Evolutionary conservation across 352 stramenopile genomes (phyloP), one percentile per base, ranked within the genome.

Genomic region (Phytophthora idaei): DNA sequence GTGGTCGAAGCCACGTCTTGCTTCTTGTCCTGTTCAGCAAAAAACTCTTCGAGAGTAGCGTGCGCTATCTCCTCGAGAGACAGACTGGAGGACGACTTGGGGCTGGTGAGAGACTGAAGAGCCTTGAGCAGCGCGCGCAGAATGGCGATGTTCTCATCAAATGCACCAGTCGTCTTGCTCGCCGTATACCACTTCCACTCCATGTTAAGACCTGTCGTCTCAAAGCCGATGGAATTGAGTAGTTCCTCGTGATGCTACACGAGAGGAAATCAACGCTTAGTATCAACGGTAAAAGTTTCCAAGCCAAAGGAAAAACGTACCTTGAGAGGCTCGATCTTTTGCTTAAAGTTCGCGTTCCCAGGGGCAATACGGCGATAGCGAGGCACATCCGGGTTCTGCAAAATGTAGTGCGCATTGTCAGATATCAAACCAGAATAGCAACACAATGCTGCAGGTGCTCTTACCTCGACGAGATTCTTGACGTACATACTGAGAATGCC

Each of bases 401-500:
- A 15, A 21, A 61, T 62, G 8, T 29, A 17, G 53, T 21, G n/a
- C 27, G 15, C 32, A 50, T n/a, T 31, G 37, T 61, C 14, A 47
- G 25, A 27, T 58, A 47, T 36, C 11, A 12, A 39, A 10, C 15
- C 25, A 11, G 7, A 34, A 52, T 5, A 25, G 50, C 17, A 54
- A 21, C 29, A 34, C 8, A 5, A 54, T 21, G 39, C 12, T 31
- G 41, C 21, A 53, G 9, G 3, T 42, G 17, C 3, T 17, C 64
- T 54, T 80, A 91, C 85, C 76, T 94, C 86, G 17, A 91, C 73
- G 12, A 94, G 65, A 61, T 94, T 94, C 77, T 92, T 93, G 58
- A 92, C 84, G 75, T 94, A 94, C 86, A 94, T 94, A 59, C 83
- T 85, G 21, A 94, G 74, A 61, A 94, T 90, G 2, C 81, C 78